phyloP scores from a whole-genome alignment of 345 rosid genomes.

The Carallia pectinifolia region DNA sequence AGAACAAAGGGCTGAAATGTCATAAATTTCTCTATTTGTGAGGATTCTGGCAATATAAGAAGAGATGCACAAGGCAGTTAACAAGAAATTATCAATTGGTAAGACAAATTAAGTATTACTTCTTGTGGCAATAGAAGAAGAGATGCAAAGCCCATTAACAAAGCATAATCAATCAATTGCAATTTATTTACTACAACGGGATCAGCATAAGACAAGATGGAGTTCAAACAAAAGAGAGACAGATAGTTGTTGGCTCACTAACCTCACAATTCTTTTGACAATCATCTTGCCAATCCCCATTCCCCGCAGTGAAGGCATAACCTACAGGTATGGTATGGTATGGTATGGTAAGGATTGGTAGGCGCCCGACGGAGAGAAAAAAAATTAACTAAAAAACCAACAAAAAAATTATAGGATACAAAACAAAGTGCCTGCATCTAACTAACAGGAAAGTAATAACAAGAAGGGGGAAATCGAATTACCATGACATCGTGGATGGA shows the following conservation, averaged over 20 bases:
- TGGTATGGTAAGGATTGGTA: neutral
- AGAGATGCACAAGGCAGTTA: too few relatives aligned
- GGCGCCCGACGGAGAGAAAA: neutral
- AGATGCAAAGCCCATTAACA: too few relatives aligned
- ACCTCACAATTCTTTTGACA: constrained; percentile 71
- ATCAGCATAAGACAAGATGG: too few relatives aligned
- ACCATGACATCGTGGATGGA: constrained; percentile 83
- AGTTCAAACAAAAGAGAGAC: too few relatives aligned
- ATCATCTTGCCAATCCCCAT: constrained; percentile 84
- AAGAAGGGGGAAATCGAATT: neutral
- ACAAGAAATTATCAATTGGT: too few relatives aligned
- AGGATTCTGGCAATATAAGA: constrained; percentile 44
- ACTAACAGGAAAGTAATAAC: neutral
- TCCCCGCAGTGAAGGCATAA: constrained; percentile 58
- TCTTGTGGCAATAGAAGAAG: too few relatives aligned
- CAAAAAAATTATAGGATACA: neutral
- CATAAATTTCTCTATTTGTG: constrained; percentile 64
- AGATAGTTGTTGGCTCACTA: constrained; percentile 9
- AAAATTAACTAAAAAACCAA: neutral
- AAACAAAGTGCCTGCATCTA: neutral
- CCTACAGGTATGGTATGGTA: constrained; percentile 36
- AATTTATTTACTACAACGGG: too few relatives aligned
- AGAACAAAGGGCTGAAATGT: constrained; percentile 85
- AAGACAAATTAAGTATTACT: too few relatives aligned
- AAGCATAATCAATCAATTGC: too few relatives aligned